These are phyloP conservation scores for Daldinia decipiens DNA, from an alignment of 495 filamentous ascomycete species.

Conservation along the genomic window DNA sequence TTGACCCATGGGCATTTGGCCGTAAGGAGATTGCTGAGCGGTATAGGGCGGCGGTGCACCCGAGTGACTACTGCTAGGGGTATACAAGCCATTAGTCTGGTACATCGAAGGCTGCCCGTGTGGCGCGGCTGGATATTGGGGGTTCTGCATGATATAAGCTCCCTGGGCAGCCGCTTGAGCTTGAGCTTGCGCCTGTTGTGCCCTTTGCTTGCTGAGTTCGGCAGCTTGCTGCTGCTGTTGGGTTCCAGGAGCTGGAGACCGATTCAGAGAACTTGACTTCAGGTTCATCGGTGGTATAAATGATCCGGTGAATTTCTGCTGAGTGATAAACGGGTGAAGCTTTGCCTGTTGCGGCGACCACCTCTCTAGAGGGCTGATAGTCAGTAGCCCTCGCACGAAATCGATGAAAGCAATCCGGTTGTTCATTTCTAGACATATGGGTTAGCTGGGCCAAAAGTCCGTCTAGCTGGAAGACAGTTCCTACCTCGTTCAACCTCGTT, in stretches of 20 bases:
- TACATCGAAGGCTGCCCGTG: constrained; percentile 72
- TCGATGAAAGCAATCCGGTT: constrained; percentile 99
- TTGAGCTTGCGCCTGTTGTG: constrained; percentile 74
- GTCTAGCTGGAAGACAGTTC: constrained; percentile 37
- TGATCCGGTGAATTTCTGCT: constrained; percentile 94
- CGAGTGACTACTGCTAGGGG: constrained; percentile 69
- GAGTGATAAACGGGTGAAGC: constrained; percentile 97
- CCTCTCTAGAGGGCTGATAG: constrained; percentile 94
- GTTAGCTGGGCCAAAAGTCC: constrained; percentile 12
- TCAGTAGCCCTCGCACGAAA: constrained; percentile 94
- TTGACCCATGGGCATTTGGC: constrained; percentile 79
- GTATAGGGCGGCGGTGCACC: constrained; percentile 88
- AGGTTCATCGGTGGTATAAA: constrained; percentile 99
- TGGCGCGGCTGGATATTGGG: constrained; percentile 53
- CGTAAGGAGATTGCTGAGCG: constrained; percentile 74
- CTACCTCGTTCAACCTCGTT: constrained; percentile 94
- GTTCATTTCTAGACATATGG: constrained; percentile 81
- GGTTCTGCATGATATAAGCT: constrained; percentile 60
- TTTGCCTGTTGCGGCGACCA: constrained; percentile 99
- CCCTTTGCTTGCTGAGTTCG: constrained; percentile 87
- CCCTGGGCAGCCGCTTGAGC: constrained; percentile 64
- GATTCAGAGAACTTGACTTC: constrained; percentile 81
- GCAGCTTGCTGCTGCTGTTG: constrained; percentile 97
- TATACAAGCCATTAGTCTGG: constrained; percentile 77
- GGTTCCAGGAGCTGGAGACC: constrained; percentile 93